These are phyloP conservation scores for Cladophialophora carrionii DNA, from an alignment of 2,329 filamentous ascomycete genomes.

Conservation along the genomic window DNA sequence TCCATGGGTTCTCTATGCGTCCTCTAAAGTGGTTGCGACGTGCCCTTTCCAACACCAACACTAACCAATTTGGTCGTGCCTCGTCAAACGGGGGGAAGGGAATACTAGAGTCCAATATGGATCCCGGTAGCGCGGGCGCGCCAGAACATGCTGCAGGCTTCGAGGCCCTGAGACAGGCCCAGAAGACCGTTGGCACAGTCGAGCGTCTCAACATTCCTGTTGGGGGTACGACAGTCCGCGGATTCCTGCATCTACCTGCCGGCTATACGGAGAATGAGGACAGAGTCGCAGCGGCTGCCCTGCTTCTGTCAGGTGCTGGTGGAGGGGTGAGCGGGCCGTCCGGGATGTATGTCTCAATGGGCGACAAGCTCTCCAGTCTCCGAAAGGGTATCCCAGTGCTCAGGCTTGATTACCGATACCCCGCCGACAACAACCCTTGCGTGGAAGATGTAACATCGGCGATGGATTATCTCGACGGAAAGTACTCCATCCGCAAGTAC, in stretches of 20 bases:
- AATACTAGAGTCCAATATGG: not conserved
- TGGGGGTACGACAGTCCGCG: conserved; percentile 37
- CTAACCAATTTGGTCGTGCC: not conserved
- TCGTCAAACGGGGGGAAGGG: not conserved
- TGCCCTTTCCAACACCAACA: not conserved
- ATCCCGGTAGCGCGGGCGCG: not conserved
- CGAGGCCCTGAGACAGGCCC: conserved; percentile 6
- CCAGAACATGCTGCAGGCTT: conserved; percentile 13
- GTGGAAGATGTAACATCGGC: conserved; percentile 45
- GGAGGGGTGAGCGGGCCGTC: conserved; percentile 49
- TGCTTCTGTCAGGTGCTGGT: conserved; percentile 44
- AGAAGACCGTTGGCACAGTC: conserved; percentile 20
- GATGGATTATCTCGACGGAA: conserved; percentile 44
- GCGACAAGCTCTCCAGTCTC: conserved; percentile 48
- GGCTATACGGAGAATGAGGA: conserved; percentile 35
- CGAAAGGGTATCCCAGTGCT: conserved; percentile 46
- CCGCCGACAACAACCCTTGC: conserved; percentile 45
- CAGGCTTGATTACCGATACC: conserved; percentile 49
- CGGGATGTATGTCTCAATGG: conserved; percentile 48
- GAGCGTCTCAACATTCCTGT: conserved; percentile 24
- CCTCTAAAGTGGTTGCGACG: not conserved
- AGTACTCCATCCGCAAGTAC: conserved; percentile 43
- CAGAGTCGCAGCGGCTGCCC: conserved; percentile 36
- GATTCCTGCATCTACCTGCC: conserved; percentile 44
- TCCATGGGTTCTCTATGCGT: not conserved